Conservation (phyloP, 2,329 filamentous ascomycete species). For the Epichloe sibirici region DNA sequence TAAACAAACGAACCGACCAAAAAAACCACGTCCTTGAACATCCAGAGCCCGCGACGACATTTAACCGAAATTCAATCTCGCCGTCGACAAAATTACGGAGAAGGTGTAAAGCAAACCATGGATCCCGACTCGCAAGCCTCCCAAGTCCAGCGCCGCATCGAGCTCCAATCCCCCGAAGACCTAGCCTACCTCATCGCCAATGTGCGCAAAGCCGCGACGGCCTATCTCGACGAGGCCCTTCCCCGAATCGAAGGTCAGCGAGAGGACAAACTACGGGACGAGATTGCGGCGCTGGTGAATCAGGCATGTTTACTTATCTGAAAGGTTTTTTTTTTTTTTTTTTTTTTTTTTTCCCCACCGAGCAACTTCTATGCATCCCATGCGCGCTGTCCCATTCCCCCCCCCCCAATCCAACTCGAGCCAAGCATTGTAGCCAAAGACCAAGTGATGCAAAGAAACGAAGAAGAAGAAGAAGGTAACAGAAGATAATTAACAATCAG, state of each 20-base stretch:
- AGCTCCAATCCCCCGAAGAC: constrained; percentile 66
- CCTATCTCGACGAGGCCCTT: constrained; percentile 55
- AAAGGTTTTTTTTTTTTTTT: background rate
- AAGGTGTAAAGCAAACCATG: constrained; percentile 13
- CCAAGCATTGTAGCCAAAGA: no score
- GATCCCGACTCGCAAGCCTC: constrained; percentile 22
- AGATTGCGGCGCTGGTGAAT: constrained; percentile 47
- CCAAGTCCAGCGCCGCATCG: constrained; percentile 57
- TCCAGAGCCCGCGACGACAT: background rate
- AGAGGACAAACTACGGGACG: constrained; percentile 44
- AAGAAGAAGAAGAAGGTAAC: background rate
- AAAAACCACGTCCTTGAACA: background rate
- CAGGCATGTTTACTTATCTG: constrained; percentile 28
- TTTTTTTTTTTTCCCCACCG: background rate
- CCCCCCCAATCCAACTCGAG: no score
- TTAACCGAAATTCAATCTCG: no score
- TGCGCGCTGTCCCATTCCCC: no score
- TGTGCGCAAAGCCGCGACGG: constrained; percentile 53
- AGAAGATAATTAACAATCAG: background rate
- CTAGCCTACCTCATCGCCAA: constrained; percentile 58
- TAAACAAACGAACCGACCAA: background rate
- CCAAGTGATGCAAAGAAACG: background rate
- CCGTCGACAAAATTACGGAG: background rate
- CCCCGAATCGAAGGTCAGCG: constrained; percentile 44
- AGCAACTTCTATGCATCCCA: no score